Evolutionary conservation across 2,329 filamentous ascomycete genomes (phyloP).

Genomic region (Xylariaceae sp.): DNA sequence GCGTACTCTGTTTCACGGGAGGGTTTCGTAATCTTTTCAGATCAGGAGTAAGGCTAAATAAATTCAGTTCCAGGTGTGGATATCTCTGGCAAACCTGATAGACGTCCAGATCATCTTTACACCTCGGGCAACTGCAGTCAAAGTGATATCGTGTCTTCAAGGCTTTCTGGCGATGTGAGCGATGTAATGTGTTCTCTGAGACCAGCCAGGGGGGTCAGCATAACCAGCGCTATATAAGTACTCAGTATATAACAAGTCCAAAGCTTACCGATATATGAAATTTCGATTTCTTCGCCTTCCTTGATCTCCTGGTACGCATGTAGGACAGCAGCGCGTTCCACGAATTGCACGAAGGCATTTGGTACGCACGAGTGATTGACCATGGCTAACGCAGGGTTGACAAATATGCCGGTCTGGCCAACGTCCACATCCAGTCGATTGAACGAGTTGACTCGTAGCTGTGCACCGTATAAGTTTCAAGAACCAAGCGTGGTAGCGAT

Average conservation of each 20-base stretch:
- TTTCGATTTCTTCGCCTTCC: slow-evolving; percentile 59
- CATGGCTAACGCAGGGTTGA: slow-evolving; percentile 60
- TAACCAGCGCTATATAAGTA: background rate
- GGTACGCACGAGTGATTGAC: slow-evolving; percentile 65
- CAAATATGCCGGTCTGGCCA: slow-evolving; percentile 56
- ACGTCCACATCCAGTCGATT: slow-evolving; percentile 57
- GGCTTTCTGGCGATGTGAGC: slow-evolving; percentile 44
- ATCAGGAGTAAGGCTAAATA: slow-evolving; percentile 49
- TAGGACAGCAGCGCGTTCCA: slow-evolving; percentile 54
- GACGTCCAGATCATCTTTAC: slow-evolving; percentile 53
- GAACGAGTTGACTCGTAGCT: slow-evolving; percentile 67
- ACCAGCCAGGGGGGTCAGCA: slow-evolving; percentile 7
- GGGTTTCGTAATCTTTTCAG: slow-evolving; percentile 37
- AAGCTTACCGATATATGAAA: slow-evolving; percentile 61
- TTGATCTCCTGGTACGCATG: slow-evolving; percentile 53
- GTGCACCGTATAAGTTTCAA: background rate
- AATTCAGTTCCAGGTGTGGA: slow-evolving; percentile 47
- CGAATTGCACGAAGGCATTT: slow-evolving; percentile 61
- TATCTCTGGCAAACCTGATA: slow-evolving; percentile 54
- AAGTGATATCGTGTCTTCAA: slow-evolving; percentile 55
- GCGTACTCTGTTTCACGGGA: slow-evolving; percentile 34
- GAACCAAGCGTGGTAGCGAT: too few species aligned
- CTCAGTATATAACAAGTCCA: background rate
- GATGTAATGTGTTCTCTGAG: slow-evolving; percentile 52
- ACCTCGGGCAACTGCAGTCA: slow-evolving; percentile 53